Evolutionary conservation across 805 yeast species (phyloP).

Genomic region (Starmera pachycereana): DNA sequence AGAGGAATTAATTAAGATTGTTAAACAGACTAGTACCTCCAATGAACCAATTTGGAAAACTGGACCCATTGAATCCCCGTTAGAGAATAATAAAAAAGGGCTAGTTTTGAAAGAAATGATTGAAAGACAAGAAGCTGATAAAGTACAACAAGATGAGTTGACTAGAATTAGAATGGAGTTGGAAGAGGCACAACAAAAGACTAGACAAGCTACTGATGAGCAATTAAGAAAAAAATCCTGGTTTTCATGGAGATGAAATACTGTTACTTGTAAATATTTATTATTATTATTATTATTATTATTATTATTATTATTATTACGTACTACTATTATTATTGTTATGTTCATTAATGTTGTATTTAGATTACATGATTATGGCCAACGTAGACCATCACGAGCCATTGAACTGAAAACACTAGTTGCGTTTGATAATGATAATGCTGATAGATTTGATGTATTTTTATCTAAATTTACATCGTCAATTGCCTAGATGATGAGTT

Average conservation of each 20-base stretch:
- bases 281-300: too few relatives aligned
- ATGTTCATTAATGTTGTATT: too few relatives aligned
- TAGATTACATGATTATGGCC: too few relatives aligned
- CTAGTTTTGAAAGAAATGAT: slow-evolving; percentile 34
- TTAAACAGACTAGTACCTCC: slow-evolving; percentile 49
- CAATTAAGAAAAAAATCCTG: slow-evolving; percentile 21
- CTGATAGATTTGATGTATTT: slow-evolving; percentile 10
- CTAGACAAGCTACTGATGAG: slow-evolving; percentile 22
- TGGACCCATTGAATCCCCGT: slow-evolving; percentile 59
- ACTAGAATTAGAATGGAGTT: slow-evolving; percentile 29
- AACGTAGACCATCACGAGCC: slow-evolving; percentile 11
- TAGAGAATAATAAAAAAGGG: slow-evolving; percentile 31
- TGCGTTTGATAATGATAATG: slow-evolving; percentile 46
- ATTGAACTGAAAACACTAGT: slow-evolving; percentile 76
- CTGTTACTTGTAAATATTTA: background rate
- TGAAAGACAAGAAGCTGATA: slow-evolving; percentile 36
- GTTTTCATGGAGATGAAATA: slow-evolving; percentile 19
- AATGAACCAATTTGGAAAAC: slow-evolving; percentile 80
- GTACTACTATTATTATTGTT: too few relatives aligned
- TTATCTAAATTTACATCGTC: slow-evolving; percentile 43
- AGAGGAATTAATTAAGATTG: slow-evolving; percentile 57
- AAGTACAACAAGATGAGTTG: slow-evolving; percentile 31
- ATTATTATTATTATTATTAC: too few relatives aligned
- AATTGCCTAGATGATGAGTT: slow-evolving; percentile 33
- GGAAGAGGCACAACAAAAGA: slow-evolving; percentile 20